phyloP scores from a whole-genome alignment of 2,329 filamentous ascomycete species.

The Dactylellina haptotyla region DNA sequence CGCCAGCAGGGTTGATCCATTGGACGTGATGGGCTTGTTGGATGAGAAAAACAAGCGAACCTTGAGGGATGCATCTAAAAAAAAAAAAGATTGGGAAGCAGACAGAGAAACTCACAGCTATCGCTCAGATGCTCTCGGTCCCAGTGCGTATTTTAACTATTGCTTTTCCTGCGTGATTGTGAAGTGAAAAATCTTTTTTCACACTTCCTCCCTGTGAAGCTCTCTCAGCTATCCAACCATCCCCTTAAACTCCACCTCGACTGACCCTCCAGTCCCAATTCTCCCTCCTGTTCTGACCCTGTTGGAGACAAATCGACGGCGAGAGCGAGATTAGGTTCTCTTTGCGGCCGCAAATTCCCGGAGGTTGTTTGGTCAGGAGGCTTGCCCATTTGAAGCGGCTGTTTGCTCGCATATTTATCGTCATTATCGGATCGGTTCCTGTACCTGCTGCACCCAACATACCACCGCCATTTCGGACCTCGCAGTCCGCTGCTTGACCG shows the following conservation, averaged over 20 bases:
- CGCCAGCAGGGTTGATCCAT: constrained; percentile 46
- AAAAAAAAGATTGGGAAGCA: constrained; percentile 6
- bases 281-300: constrained; percentile 13
- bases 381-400: constrained; percentile 28
- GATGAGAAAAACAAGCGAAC: constrained; percentile 43
- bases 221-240: not conserved
- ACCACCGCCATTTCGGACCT: too few relatives aligned
- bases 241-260: constrained; percentile 20
- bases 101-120: constrained; percentile 10
- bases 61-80: not conserved
- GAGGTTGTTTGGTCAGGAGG: constrained; percentile 28
- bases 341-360: constrained; percentile 37
- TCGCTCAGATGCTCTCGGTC: constrained; percentile 19
- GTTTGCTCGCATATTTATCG: constrained; percentile 50
- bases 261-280: constrained; percentile 6
- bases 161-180: constrained; percentile 31
- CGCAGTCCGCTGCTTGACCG: constrained; percentile 17
- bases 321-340: not conserved
- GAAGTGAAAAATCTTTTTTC: constrained; percentile 24
- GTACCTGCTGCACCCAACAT: not conserved
- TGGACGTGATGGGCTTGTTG: constrained; percentile 28
- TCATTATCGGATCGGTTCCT: constrained; percentile 25
- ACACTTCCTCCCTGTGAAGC: not conserved
- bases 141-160: constrained; percentile 40
- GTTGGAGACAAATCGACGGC: constrained; percentile 1